Conservation (phyloP, 495 filamentous ascomycete genomes). For the Penicillium egyptiacum region DNA sequence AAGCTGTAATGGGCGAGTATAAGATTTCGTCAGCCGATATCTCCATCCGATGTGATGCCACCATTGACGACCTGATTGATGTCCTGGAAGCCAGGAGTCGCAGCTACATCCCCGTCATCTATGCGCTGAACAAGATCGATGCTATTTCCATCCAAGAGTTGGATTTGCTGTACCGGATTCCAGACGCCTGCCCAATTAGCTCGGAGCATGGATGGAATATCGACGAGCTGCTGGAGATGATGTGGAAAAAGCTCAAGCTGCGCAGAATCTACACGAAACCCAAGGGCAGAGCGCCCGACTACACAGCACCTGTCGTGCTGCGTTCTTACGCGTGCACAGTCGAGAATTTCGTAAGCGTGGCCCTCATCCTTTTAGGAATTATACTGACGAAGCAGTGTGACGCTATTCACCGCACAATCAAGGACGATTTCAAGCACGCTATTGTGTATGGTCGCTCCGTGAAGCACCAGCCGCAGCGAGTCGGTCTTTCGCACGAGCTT, state of each 20-base stretch:
- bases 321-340: constrained; percentile 79
- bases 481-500: constrained; percentile 87
- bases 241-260: constrained; percentile 96
- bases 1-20: constrained; percentile 96
- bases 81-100: constrained; percentile 92
- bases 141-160: constrained; percentile 96
- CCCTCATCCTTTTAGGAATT: neutral
- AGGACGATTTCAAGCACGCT: constrained; percentile 92
- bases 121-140: constrained; percentile 99
- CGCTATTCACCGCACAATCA: constrained; percentile 91
- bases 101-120: constrained; percentile 96
- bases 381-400: constrained; percentile 66
- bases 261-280: constrained; percentile 96
- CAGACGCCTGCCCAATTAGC: constrained; percentile 93
- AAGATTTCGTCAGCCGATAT: constrained; percentile 97
- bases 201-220: constrained; percentile 99
- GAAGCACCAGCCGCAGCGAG: constrained; percentile 96
- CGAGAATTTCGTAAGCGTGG: constrained; percentile 86
- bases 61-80: constrained; percentile 90
- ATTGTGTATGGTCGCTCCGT: constrained; percentile 97
- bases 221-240: constrained; percentile 92
- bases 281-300: constrained; percentile 93
- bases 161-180: constrained; percentile 93
- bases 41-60: constrained; percentile 94
- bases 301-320: constrained; percentile 87